Conservation (phyloP, 2,329 filamentous ascomycete genomes). For the Beauveria sp. region DNA sequence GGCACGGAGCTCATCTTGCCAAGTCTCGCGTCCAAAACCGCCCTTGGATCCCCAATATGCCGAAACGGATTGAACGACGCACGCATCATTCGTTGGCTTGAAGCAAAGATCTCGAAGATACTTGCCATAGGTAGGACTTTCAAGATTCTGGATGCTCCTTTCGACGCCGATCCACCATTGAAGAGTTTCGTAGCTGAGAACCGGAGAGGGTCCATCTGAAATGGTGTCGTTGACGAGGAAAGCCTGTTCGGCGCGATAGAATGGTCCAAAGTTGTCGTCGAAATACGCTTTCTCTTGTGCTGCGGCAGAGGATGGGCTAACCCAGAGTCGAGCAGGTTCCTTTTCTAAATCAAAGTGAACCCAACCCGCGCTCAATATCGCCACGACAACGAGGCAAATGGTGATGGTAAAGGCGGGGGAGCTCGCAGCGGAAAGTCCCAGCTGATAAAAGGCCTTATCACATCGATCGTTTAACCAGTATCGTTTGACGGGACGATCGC, state of each 20-base stretch:
- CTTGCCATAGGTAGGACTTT: conserved; percentile 59
- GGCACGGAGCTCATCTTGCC: conserved; percentile 62
- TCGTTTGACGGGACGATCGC: conserved; percentile 68
- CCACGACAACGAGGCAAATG: conserved; percentile 66
- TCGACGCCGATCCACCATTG: conserved; percentile 94
- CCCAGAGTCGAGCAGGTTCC: conserved; percentile 88
- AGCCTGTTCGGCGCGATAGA: conserved; percentile 87
- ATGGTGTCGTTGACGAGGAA: conserved; percentile 87
- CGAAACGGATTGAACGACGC: conserved; percentile 87
- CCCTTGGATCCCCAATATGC: conserved; percentile 70
- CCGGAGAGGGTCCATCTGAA: conserved; percentile 57
- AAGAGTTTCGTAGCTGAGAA: conserved; percentile 81
- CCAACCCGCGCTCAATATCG: conserved; percentile 79
- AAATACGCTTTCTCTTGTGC: conserved; percentile 93
- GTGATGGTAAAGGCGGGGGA: conserved; percentile 81
- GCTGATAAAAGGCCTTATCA: conserved; percentile 68
- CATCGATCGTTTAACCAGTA: conserved; percentile 81
- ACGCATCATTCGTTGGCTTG: conserved; percentile 82
- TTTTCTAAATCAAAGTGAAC: conserved; percentile 81
- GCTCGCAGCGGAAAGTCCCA: conserved; percentile 72
- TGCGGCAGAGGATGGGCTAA: conserved; percentile 85
- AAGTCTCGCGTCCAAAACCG: conserved; percentile 38
- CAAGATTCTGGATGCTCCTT: conserved; percentile 62
- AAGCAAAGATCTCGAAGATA: conserved; percentile 82
- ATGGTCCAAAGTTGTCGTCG: conserved; percentile 86